A percentile compares a stretch with the other conserved stretches of the same genome.
Conservation (phyloP, 2,329 filamentous ascomycete genomes). For the Talaromyces sp. region DNA sequence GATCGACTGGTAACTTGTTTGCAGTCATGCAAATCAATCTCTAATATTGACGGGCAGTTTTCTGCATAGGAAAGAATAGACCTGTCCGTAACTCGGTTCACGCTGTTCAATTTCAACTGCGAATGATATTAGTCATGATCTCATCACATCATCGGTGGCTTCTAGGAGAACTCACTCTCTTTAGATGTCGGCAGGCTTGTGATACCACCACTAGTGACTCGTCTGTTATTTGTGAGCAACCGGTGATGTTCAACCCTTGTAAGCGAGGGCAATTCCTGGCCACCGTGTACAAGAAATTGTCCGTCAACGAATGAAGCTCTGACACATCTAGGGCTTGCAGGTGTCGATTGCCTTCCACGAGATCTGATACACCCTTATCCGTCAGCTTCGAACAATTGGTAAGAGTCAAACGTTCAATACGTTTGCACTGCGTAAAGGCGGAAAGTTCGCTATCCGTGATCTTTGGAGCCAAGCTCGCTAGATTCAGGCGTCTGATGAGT, state of each 20-base stretch:
- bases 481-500: constrained; percentile 86
- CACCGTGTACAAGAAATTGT: constrained; percentile 72
- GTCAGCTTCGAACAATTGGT: constrained; percentile 85
- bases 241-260: constrained; percentile 89
- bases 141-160: background rate
- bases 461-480: constrained; percentile 70
- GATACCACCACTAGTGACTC: constrained; percentile 79
- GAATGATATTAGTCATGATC: constrained; percentile 6
- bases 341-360: constrained; percentile 74
- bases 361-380: constrained; percentile 74
- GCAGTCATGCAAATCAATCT: constrained; percentile 92
- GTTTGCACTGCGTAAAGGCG: constrained; percentile 78
- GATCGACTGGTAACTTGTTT: constrained; percentile 75
- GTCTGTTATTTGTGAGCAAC: constrained; percentile 79
- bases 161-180: constrained; percentile 61
- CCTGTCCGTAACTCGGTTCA: constrained; percentile 75
- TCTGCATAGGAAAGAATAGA: constrained; percentile 81
- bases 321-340: constrained; percentile 90
- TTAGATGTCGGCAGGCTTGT: constrained; percentile 78
- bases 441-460: constrained; percentile 87
- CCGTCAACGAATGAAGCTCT: constrained; percentile 73
- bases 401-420: constrained; percentile 86
- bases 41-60: constrained; percentile 87
- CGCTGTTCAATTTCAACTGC: constrained; percentile 91
- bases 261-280: constrained; percentile 78